These are phyloP conservation scores for Globisporangium rhizosaccharum DNA, from an alignment of 352 stramenopile genomes.

Conservation along the genomic window DNA sequence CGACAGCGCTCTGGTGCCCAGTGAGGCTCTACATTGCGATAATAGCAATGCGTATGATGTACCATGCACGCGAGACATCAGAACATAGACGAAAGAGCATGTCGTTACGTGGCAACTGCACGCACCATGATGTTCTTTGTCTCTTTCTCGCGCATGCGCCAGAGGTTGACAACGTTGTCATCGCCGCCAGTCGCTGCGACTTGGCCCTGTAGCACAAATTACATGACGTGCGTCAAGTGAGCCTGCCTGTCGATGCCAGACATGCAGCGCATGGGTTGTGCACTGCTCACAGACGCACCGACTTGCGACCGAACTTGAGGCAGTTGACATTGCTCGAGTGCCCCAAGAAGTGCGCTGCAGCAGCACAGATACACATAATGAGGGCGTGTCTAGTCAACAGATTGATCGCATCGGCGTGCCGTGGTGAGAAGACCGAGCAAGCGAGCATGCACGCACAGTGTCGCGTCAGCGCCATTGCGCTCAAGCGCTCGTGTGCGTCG, in stretches of 20 bases:
- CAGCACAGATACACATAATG: background rate
- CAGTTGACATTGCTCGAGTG: conserved; percentile 83
- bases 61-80: too few species aligned
- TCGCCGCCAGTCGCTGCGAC: conserved; percentile 70
- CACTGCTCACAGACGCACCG: conserved; percentile 25
- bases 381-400: background rate
- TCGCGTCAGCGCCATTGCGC: conserved; percentile 37
- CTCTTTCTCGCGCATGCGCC: conserved; percentile 80
- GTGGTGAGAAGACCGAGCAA: background rate
- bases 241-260: background rate
- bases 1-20: conserved; percentile 67
- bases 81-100: background rate
- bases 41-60: background rate
- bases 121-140: conserved; percentile 86
- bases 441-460: conserved; percentile 35
- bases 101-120: background rate
- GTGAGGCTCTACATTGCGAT: conserved; percentile 45
- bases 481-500: conserved; percentile 1
- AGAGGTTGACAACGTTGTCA: conserved; percentile 81
- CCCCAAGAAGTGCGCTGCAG: conserved; percentile 66
- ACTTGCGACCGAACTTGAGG: conserved; percentile 76
- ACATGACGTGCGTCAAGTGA: background rate
- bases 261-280: background rate
- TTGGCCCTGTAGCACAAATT: conserved; percentile 44
- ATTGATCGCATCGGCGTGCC: background rate